Conservation (phyloP, 192 early-diverging fungal species). For the Coemansia sp. region DNA sequence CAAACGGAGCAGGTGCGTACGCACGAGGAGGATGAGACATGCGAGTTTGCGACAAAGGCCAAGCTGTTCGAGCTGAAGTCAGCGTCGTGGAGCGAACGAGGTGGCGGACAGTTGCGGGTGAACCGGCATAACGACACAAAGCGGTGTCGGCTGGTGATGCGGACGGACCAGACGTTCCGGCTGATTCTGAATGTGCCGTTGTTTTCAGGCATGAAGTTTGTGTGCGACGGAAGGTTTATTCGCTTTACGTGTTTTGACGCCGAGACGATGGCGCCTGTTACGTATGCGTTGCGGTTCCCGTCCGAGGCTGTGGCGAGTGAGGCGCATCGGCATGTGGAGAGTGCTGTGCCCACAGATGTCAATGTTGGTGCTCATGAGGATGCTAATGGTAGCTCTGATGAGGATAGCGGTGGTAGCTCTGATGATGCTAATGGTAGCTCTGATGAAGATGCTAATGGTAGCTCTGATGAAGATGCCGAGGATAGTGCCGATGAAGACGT, state of each 20-base stretch:
- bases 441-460: not conserved
- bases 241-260: slow-evolving; percentile 32
- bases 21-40: slow-evolving; percentile 54
- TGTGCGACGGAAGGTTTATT: slow-evolving; percentile 36
- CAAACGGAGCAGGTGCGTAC: slow-evolving; percentile 24
- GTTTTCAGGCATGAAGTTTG: slow-evolving; percentile 38
- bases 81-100: slow-evolving; percentile 51
- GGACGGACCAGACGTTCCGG: slow-evolving; percentile 44
- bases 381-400: not conserved
- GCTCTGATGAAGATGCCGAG: not conserved
- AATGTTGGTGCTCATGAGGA: not conserved
- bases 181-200: slow-evolving; percentile 50
- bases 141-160: slow-evolving; percentile 47
- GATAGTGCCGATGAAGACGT: too few relatives aligned
- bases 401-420: not conserved
- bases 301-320: slow-evolving; percentile 25
- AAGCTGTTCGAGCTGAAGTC: slow-evolving; percentile 48
- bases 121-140: slow-evolving; percentile 23
- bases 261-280: slow-evolving; percentile 19
- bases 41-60: slow-evolving; percentile 38
- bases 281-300: slow-evolving; percentile 37
- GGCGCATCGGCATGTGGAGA: slow-evolving; percentile 10
- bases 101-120: slow-evolving; percentile 49
- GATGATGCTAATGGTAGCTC: not conserved
- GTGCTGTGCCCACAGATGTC: slow-evolving; percentile 11